Percentiles rank a stretch among this genome's conserved stretches.
These are phyloP conservation scores for Ormosia emarginata DNA, from an alignment of 306 rosid genomes.

Conservation along the genomic window DNA sequence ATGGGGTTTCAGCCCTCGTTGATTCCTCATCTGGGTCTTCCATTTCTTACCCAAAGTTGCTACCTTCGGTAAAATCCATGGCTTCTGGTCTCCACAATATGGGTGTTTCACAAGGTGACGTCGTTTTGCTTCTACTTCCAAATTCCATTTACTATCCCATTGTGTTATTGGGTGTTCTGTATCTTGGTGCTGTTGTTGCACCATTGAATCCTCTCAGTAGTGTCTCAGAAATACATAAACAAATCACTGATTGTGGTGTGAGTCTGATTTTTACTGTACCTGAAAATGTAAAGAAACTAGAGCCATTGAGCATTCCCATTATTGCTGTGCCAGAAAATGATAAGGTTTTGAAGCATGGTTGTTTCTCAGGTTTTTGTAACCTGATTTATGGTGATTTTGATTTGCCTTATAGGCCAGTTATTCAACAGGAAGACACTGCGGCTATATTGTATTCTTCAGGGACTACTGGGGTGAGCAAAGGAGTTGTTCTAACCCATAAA, in stretches of 20 bases:
- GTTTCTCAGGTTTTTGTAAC: slow-evolving; percentile 35
- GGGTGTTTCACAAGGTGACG: slow-evolving; percentile 65
- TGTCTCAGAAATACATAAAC: slow-evolving; percentile 55
- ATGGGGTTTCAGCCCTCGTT: slow-evolving; percentile 65
- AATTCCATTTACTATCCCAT: slow-evolving; percentile 74
- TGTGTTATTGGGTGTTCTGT: slow-evolving; percentile 50
- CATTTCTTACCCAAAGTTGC: slow-evolving; percentile 56
- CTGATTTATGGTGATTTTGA: slow-evolving; percentile 39
- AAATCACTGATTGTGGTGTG: slow-evolving; percentile 44
- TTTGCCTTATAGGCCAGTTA: slow-evolving; percentile 44
- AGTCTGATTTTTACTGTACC: slow-evolving; percentile 44
- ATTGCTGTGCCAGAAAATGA: slow-evolving; percentile 60
- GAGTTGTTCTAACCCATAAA: slow-evolving; percentile 62
- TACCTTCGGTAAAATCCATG: slow-evolving; percentile 53
- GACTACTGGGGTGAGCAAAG: slow-evolving; percentile 82
- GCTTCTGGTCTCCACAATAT: slow-evolving; percentile 61
- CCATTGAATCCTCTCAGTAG: slow-evolving; percentile 68
- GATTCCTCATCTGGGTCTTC: slow-evolving; percentile 69
- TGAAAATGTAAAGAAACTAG: slow-evolving; percentile 37
- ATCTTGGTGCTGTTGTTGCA: slow-evolving; percentile 63
- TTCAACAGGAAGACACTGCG: slow-evolving; percentile 72
- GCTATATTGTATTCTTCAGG: slow-evolving; percentile 82
- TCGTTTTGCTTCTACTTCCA: slow-evolving; percentile 65
- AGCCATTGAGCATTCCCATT: slow-evolving; percentile 41
- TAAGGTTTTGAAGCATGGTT: slow-evolving; percentile 11